Evolutionary conservation across 768 basidiomycete species (phyloP).

Genomic region (Tremella yokohamensis): DNA sequence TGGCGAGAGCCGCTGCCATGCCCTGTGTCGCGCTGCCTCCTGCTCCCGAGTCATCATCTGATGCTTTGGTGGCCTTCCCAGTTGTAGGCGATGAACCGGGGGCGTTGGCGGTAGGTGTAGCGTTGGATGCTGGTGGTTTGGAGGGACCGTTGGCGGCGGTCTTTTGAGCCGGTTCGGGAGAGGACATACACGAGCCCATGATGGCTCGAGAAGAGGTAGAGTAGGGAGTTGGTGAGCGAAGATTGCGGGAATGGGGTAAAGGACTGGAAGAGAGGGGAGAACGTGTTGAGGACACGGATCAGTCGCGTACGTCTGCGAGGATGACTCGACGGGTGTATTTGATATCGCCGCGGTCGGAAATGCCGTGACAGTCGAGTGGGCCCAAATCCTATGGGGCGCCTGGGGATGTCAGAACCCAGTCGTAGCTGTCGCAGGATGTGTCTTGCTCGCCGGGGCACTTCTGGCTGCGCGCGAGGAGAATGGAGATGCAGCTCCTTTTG

Average conservation of each 20-base stretch:
- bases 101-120: conserved; percentile 1
- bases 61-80: conserved; percentile 8
- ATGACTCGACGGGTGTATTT: too few species aligned
- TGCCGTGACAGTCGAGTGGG: too few species aligned
- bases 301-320: too few species aligned
- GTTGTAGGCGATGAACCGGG: conserved; percentile 10
- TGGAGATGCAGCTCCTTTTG: too few species aligned
- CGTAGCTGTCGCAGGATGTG: too few species aligned
- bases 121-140: conserved; percentile 5
- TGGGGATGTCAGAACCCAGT: too few species aligned
- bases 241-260: too few species aligned
- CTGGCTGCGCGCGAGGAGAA: too few species aligned
- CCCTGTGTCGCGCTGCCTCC: conserved; percentile 17
- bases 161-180: conserved; percentile 28
- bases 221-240: not conserved
- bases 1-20: conserved; percentile 36
- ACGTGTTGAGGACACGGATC: not conserved
- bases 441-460: too few species aligned
- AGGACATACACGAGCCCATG: conserved; percentile 48
- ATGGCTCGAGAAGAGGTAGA: conserved; percentile 10
- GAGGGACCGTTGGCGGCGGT: conserved; percentile 9
- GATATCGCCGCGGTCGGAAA: too few species aligned
- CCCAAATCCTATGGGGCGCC: too few species aligned
- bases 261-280: not conserved
- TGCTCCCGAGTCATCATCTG: conserved; percentile 8